Percentiles rank a stretch among this genome's conserved stretches.
phyloP scores from a whole-genome alignment of 345 rosid species.

The Lenwebbia sp. region DNA sequence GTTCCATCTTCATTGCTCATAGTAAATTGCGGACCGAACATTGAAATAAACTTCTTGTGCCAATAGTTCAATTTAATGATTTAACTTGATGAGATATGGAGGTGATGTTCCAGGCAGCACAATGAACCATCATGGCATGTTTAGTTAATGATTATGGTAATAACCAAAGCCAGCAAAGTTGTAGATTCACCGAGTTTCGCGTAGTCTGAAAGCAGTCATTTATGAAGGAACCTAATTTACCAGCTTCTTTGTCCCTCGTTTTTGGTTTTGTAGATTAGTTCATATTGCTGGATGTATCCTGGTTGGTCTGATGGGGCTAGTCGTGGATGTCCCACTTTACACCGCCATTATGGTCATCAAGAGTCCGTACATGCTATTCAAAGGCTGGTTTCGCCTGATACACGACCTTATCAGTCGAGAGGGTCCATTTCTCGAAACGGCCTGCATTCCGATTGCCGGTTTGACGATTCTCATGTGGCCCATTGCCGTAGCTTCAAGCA shows the following conservation, averaged over 20 bases:
- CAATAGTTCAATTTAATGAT: background rate
- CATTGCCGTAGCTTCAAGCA: slow-evolving; percentile 56
- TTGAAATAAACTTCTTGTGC: background rate
- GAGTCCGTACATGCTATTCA: slow-evolving; percentile 67
- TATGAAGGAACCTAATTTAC: background rate
- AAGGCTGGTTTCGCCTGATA: slow-evolving; percentile 62
- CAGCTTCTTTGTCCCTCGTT: background rate
- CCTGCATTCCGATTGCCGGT: slow-evolving; percentile 73
- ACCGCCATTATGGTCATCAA: slow-evolving; percentile 54
- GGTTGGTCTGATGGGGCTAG: slow-evolving; percentile 54
- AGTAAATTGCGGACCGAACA: background rate
- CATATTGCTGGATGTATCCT: slow-evolving; percentile 67
- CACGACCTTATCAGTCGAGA: slow-evolving; percentile 66
- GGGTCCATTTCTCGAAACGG: slow-evolving; percentile 80
- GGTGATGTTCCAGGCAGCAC: background rate
- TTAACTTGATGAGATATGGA: background rate
- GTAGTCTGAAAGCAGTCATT: background rate
- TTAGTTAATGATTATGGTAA: background rate
- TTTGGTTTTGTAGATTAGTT: slow-evolving; percentile 6
- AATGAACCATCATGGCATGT: background rate
- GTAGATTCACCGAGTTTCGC: background rate
- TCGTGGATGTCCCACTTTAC: slow-evolving; percentile 60
- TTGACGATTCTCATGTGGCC: slow-evolving; percentile 82
- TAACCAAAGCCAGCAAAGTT: background rate
- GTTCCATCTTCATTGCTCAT: background rate